phyloP scores from a whole-genome alignment of 73 alveolate species.

The Stentor coeruleus region DNA sequence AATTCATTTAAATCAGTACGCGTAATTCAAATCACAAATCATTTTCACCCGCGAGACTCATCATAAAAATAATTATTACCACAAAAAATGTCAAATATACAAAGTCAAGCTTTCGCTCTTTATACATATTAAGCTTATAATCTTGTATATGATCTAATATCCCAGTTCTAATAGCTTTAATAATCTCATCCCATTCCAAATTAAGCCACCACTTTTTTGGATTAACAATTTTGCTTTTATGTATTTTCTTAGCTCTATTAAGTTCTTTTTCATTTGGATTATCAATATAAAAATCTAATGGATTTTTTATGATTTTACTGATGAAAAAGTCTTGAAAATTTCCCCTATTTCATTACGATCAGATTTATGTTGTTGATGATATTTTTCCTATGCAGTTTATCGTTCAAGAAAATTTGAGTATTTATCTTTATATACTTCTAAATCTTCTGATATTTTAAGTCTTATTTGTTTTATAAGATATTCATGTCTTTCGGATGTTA shows the following conservation, averaged over 20 bases:
- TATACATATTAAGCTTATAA: slow-evolving; percentile 3
- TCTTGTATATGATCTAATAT: neutral
- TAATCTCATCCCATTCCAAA: neutral
- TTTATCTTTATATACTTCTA: slow-evolving; percentile 35
- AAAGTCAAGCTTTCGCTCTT: neutral
- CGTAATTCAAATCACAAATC: neutral
- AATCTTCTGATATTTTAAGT: slow-evolving; percentile 37
- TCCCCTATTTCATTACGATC: neutral
- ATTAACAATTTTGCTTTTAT: neutral
- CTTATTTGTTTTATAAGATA: neutral
- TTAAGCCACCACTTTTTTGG: neutral
- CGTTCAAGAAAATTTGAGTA: slow-evolving; percentile 39
- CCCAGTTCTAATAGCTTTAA: neutral
- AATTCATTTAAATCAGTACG: neutral
- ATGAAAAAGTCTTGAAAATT: neutral
- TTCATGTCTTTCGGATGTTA: neutral
- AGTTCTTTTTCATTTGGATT: neutral
- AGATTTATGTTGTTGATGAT: neutral
- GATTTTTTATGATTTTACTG: neutral
- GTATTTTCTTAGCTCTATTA: neutral
- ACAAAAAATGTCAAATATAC: no score
- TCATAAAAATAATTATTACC: neutral
- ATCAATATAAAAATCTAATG: neutral
- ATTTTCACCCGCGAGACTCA: neutral
- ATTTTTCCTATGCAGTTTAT: slow-evolving; percentile 27